phyloP scores from a whole-genome alignment of 1,139 yeast species.

The Yamadazyma dushanensis region DNA sequence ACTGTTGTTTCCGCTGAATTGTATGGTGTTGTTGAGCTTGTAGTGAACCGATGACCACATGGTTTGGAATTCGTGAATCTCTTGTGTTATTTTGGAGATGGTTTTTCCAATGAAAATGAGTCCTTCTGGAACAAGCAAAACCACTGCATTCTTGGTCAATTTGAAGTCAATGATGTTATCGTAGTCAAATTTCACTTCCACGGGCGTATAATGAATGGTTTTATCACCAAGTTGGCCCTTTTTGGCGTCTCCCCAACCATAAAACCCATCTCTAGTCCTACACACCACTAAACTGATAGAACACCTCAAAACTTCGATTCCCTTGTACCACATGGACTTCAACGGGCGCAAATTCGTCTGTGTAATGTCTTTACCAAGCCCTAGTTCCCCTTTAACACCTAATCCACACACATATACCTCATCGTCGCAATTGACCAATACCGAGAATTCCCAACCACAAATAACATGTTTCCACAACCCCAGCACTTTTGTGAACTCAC shows the following conservation, averaged over 20 bases:
- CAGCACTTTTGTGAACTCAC: slow-evolving; percentile 25
- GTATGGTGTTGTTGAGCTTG: slow-evolving; percentile 22
- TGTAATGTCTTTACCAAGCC: slow-evolving; percentile 41
- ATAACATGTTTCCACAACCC: slow-evolving; percentile 45
- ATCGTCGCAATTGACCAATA: slow-evolving; percentile 45
- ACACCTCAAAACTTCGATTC: slow-evolving; percentile 32
- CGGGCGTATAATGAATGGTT: slow-evolving; percentile 28
- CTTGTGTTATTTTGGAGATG: neutral
- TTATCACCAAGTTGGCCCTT: slow-evolving; percentile 64
- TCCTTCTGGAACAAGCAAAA: slow-evolving; percentile 15
- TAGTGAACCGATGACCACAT: slow-evolving; percentile 88
- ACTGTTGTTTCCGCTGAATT: slow-evolving; percentile 70
- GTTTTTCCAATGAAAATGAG: slow-evolving; percentile 19
- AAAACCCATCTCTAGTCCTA: slow-evolving; percentile 42
- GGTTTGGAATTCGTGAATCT: slow-evolving; percentile 27
- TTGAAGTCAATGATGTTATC: slow-evolving; percentile 18
- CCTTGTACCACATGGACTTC: slow-evolving; percentile 2
- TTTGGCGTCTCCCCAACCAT: slow-evolving; percentile 84
- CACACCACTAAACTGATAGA: slow-evolving; percentile 62
- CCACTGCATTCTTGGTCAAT: slow-evolving; percentile 51
- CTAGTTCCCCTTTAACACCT: slow-evolving; percentile 78
- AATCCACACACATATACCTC: slow-evolving; percentile 55
- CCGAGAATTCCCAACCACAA: slow-evolving; percentile 81
- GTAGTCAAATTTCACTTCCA: slow-evolving; percentile 20
- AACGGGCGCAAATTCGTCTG: slow-evolving; percentile 17